Evolutionary conservation across 352 stramenopile species (phyloP), one percentile per base, ranked within the genome.

Genomic region (Hyaloperonospora brassicae): DNA sequence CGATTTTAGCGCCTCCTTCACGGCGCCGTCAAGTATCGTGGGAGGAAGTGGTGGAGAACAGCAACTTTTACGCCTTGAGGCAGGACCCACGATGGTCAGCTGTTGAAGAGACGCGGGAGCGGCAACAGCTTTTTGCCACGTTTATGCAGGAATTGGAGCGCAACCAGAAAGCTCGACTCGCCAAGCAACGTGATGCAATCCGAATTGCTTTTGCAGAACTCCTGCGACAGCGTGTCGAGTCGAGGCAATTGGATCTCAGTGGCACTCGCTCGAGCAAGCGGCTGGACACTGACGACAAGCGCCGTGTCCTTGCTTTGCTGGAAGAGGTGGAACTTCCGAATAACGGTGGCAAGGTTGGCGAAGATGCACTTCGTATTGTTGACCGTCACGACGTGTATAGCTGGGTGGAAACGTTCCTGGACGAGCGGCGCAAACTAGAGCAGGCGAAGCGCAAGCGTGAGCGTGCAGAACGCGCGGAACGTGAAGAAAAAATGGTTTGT

Each of bases 111-210:
- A 41, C 57, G 12, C 76, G 80, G 34, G 79, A 89, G 52, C 73
- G 72, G n/a, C 71, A 79, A n/a, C 76, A 83, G 43, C 54, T 93
- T 12, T 89, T 89, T 57, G 52, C 65, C 17, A 72, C 68, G 1
- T 93, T 86, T 54, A 66, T 89, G 38, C 68, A 83, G 23, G 79
- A 90, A 30, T 23, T 85, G 5, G 51, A 73, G 35, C 76, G 80
- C 5, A 86, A 77, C 23, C 64, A 84, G 42, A 65, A 80, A 30
- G 68, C 72, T 48, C 61, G 61, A 12, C 42, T 71, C 13, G 64
- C 50, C 4, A 79, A 84, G 47, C 63, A 76, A 13, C 59, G 68
- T 0, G 70, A 84, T 8, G 54, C 61, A 0, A 54, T 84, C 34
- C 78, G 76, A 40, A 53, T 30, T 1, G 60, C 49, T 1, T 87